Percentiles rank a stretch among this genome's conserved stretches.
Conservation (phyloP, 2,329 filamentous ascomycete species). For the Beauveria bassiana region DNA sequence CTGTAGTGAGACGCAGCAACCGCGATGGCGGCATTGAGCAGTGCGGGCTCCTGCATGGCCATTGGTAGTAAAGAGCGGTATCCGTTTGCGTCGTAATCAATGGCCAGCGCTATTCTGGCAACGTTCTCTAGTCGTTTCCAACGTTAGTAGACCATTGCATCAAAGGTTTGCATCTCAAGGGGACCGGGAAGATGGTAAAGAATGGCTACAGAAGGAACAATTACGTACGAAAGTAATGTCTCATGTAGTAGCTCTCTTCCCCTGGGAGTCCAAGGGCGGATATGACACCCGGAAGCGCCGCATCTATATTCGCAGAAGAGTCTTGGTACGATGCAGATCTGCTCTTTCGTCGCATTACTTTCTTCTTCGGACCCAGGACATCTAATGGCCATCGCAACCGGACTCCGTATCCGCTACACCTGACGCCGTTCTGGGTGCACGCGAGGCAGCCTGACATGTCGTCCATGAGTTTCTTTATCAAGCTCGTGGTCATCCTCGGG, state of each 20-base stretch:
- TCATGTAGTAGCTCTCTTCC: neutral
- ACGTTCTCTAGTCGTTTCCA: neutral
- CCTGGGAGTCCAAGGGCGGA: neutral
- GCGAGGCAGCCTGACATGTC: neutral
- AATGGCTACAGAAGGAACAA: neutral
- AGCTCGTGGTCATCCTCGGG: neutral
- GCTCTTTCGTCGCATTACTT: neutral
- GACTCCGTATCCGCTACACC: neutral
- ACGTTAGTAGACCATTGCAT: neutral
- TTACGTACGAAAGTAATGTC: neutral
- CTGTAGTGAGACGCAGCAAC: neutral
- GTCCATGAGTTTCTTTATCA: neutral
- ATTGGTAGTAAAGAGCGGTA: neutral
- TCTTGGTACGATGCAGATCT: neutral
- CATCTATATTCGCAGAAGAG: neutral
- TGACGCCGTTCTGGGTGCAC: neutral
- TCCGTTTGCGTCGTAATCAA: neutral
- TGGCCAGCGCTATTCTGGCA: neutral
- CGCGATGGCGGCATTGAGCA: neutral
- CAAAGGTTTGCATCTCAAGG: neutral
- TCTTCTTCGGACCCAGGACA: neutral
- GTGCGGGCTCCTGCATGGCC: neutral
- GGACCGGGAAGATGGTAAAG: neutral
- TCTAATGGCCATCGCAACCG: neutral
- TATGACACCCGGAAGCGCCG: neutral